Conservation (phyloP, 139 green algal genomes). For the Picochlorum sp. region DNA sequence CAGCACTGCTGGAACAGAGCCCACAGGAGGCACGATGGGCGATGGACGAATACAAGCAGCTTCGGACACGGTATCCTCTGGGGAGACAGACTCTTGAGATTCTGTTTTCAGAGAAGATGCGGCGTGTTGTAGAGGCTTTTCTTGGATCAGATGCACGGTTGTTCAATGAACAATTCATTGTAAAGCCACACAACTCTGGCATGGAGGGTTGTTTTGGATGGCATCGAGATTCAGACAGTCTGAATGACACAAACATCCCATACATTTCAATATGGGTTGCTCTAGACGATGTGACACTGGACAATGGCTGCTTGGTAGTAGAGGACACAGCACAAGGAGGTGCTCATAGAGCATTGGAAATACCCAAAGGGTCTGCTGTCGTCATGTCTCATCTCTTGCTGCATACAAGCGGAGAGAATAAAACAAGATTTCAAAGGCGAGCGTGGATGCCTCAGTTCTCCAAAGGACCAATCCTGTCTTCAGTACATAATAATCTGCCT, state of each 20-base stretch:
- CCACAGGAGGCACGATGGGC: too few species aligned
- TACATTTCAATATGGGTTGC: constrained; percentile 21
- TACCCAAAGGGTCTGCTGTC: constrained; percentile 16
- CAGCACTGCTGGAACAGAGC: too few species aligned
- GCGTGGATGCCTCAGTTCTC: constrained; percentile 41
- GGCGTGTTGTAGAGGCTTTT: too few species aligned
- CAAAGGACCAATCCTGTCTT: background rate
- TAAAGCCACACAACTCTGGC: constrained; percentile 19
- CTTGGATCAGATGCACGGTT: too few species aligned
- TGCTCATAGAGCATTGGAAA: background rate
- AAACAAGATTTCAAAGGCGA: constrained; percentile 9
- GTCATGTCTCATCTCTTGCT: constrained; percentile 19
- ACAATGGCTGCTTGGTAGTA: constrained; percentile 23
- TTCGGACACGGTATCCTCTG: too few species aligned
- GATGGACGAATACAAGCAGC: too few species aligned
- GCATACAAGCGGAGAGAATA: constrained; percentile 28
- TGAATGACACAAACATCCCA: background rate
- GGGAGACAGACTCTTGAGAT: too few species aligned
- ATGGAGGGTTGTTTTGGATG: constrained; percentile 16
- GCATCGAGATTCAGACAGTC: constrained; percentile 33
- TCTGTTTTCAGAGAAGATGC: too few species aligned
- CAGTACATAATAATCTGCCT: background rate
- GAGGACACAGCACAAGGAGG: too few species aligned
- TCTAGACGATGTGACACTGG: constrained; percentile 14
- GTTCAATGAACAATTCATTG: constrained; percentile 31